Percentiles rank a stretch among this genome's conserved stretches.
Conservation (phyloP, 2,329 filamentous ascomycete species). For the Diaporthe vaccinii region DNA sequence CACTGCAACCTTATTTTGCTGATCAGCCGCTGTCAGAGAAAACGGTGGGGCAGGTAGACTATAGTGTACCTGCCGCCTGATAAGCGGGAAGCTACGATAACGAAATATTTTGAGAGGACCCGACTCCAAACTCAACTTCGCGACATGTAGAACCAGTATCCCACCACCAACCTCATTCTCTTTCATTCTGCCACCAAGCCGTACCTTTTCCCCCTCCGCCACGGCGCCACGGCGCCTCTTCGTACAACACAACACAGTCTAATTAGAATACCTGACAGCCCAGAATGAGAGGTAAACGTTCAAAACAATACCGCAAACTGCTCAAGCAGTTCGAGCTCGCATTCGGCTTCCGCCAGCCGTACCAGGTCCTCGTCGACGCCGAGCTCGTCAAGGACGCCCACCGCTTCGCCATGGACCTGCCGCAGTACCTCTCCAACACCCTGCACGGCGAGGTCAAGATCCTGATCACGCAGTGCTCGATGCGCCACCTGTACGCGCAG, state of each 20-base stretch:
- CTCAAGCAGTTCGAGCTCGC: slow-evolving; percentile 91
- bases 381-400: slow-evolving; percentile 86
- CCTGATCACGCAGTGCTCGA: slow-evolving; percentile 76
- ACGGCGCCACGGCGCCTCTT: not conserved
- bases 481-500: slow-evolving; percentile 78
- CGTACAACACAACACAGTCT: slow-evolving; percentile 2
- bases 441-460: slow-evolving; percentile 85
- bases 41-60: not conserved
- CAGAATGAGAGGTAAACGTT: slow-evolving; percentile 65
- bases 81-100: slow-evolving; percentile 35
- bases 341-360: slow-evolving; percentile 93
- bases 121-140: not conserved
- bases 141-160: slow-evolving; percentile 1
- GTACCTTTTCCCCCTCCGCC: not conserved
- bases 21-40: slow-evolving; percentile 21
- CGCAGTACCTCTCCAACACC: slow-evolving; percentile 41
- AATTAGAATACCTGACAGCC: slow-evolving; percentile 20
- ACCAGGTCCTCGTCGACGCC: slow-evolving; percentile 91
- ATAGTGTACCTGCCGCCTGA: not conserved
- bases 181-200: not conserved
- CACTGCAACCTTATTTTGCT: slow-evolving; percentile 25
- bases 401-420: slow-evolving; percentile 90
- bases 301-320: slow-evolving; percentile 79
- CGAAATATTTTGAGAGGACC: slow-evolving; percentile 34
- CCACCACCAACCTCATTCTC: no score